Evolutionary conservation across 2,329 filamentous ascomycete species (phyloP).

Genomic region (Colletotrichum lindemuthianum): DNA sequence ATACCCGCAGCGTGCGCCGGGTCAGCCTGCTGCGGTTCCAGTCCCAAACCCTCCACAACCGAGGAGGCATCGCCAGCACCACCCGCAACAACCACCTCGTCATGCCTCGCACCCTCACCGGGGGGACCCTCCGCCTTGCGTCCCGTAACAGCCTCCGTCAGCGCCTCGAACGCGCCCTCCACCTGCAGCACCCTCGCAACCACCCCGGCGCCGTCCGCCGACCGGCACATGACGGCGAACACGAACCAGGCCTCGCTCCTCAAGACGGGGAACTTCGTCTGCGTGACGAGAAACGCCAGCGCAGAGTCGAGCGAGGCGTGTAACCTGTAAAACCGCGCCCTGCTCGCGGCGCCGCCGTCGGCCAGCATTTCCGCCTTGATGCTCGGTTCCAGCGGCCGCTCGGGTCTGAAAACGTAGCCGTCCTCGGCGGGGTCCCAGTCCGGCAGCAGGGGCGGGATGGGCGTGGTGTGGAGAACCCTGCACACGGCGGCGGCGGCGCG

Average conservation of each 20-base stretch:
- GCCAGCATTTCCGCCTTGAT: constrained; percentile 23
- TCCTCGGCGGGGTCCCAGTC: constrained; percentile 48
- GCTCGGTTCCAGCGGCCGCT: constrained; percentile 23
- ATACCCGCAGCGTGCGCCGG: constrained; percentile 55
- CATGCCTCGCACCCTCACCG: constrained; percentile 11
- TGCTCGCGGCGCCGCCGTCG: constrained; percentile 37
- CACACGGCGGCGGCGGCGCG: constrained; percentile 64
- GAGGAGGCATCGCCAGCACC: constrained; percentile 34
- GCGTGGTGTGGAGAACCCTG: constrained; percentile 61
- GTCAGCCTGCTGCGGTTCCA: constrained; percentile 60
- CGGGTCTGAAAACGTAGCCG: constrained; percentile 37
- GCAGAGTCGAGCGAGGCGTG: constrained; percentile 54
- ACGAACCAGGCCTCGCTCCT: constrained; percentile 71
- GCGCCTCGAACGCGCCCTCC: constrained; percentile 51
- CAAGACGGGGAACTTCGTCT: constrained; percentile 67
- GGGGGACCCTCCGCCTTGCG: constrained; percentile 41
- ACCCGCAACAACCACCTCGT: constrained; percentile 5
- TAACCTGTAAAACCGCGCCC: constrained; percentile 55
- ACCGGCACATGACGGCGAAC: constrained; percentile 68
- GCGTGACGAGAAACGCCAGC: constrained; percentile 63
- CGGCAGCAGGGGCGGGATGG: constrained; percentile 43
- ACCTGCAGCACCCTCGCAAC: constrained; percentile 56
- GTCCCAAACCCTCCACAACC: constrained; percentile 47
- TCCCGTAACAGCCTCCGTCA: constrained; percentile 62
- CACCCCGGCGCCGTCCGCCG: constrained; percentile 57